These are phyloP conservation scores for Reutealis trisperma DNA, from an alignment of 345 rosid species.

Conservation along the genomic window DNA sequence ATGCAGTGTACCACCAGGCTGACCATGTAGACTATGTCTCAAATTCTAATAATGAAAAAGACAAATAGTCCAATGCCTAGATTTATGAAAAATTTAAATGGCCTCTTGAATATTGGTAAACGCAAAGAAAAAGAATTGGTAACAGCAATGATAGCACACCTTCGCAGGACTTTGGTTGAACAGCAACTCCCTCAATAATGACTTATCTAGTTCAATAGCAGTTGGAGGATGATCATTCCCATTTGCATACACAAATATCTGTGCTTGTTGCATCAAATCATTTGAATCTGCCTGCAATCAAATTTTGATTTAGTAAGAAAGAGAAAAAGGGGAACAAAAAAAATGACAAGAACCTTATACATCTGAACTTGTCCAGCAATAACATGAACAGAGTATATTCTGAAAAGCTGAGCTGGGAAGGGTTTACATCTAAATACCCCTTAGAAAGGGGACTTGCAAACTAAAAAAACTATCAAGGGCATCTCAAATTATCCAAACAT, in stretches of 20 bases:
- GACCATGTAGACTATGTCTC: neutral
- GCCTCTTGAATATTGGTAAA: neutral
- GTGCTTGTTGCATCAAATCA: constrained; percentile 75
- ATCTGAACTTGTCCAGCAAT: neutral
- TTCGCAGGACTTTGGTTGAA: constrained; percentile 87
- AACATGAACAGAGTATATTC: constrained; percentile 9
- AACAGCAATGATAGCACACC: constrained; percentile 38
- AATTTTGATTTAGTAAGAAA: constrained; percentile 9
- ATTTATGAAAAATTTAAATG: neutral
- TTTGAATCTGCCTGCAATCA: constrained; percentile 60
- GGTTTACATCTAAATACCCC: neutral
- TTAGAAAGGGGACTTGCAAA: neutral
- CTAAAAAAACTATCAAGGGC: neutral
- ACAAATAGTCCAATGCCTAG: neutral
- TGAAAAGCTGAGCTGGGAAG: constrained; percentile 1
- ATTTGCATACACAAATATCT: constrained; percentile 71
- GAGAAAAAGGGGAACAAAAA: neutral
- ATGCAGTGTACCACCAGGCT: no score
- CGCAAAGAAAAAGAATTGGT: neutral
- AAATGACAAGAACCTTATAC: neutral
- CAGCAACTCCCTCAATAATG: constrained; percentile 66
- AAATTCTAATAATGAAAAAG: neutral
- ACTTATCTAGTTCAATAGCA: constrained; percentile 81
- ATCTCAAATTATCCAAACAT: neutral
- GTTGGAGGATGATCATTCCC: constrained; percentile 86